These are phyloP conservation scores for Euphrasia arctica DNA, from an alignment of 305 asterid genomes.

Conservation along the genomic window DNA sequence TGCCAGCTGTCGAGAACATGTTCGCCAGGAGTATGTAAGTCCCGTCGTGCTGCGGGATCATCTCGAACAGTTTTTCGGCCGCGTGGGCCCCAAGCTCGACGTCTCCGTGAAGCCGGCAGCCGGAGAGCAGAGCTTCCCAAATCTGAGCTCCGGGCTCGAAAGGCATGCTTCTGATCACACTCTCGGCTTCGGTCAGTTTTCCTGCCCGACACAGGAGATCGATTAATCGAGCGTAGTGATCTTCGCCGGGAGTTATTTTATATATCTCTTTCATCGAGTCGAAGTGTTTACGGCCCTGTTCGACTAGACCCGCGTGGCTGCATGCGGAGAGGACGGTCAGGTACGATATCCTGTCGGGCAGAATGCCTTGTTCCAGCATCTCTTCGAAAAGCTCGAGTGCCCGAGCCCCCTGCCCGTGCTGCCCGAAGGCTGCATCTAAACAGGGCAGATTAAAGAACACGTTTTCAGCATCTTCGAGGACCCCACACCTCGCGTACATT, in stretches of 20 bases:
- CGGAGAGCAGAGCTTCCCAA: conserved; percentile 88
- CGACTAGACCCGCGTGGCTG: conserved; percentile 79
- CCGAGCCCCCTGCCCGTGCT: conserved; percentile 68
- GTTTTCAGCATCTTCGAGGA: conserved; percentile 53
- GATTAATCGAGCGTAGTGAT: conserved; percentile 78
- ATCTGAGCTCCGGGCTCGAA: conserved; percentile 67
- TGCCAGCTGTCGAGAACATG: conserved; percentile 65
- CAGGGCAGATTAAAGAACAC: conserved; percentile 34
- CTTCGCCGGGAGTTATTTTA: conserved; percentile 75
- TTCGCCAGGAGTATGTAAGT: conserved; percentile 79
- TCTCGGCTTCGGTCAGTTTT: conserved; percentile 60
- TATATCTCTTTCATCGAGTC: conserved; percentile 48
- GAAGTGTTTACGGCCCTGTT: conserved; percentile 60
- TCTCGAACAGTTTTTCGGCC: conserved; percentile 65
- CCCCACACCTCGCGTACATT: conserved; percentile 86
- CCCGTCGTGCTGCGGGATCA: conserved; percentile 83
- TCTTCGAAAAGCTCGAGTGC: conserved; percentile 65
- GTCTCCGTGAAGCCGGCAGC: conserved; percentile 71
- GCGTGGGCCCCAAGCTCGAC: conserved; percentile 75
- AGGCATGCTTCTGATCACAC: conserved; percentile 59
- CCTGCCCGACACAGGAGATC: conserved; percentile 86
- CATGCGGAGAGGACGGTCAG: conserved; percentile 87
- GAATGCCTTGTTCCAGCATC: conserved; percentile 64
- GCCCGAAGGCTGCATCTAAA: conserved; percentile 66
- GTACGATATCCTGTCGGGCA: conserved; percentile 78